Base-by-base conservation (phyloP, 2,329 filamentous ascomycete species). In the Cladophialophora exuberans region DNA sequence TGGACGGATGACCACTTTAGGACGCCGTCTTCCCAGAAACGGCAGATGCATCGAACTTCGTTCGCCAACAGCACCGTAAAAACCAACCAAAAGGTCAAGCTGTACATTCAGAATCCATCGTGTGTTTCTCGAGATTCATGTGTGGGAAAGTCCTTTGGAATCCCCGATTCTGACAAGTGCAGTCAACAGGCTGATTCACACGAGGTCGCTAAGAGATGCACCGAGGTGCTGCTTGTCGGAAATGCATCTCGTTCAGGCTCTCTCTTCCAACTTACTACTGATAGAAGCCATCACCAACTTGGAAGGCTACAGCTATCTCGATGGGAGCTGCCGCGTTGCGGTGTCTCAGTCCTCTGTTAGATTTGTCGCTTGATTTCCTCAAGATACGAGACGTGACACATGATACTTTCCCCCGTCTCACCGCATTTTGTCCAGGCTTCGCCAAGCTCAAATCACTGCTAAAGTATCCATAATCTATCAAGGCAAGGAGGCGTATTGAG, bases 371-470 rank as follows among this genome's bases (percentile, higher is more conserved):
- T 33, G 17, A 36, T 41, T 9, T n/a, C 3, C 23, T 35, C n/a
- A 18, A 11, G 43, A 22, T 18, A 1, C 20, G 22, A 31, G 28
- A 43, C 30, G 45, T 10, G 25, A 26, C 58, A 57, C 58, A 60
- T 60, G 58, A 60, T 42, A 17, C 17, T 35, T 38, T 22, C 22
- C 18, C 35, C 25, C 17, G 11, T 31, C 54, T 57, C 58, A 60
- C 58, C 58, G 58, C 54, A 57, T 20, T 42, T 60, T 57, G 23
- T 52, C 52, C 57, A 53, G 25, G 48, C 22, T 22, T 33, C 20
- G 38, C 38, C 38, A 42, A 25, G 20, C 20, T 35, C 46, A 22
- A 17, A 41, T n/a, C 20, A 20, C 46, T 25, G 22, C 4, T 28
- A 26, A 28, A 26, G 18, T n/a, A 9, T 17, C 13, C 20, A 43